A percentile compares a stretch with the other conserved stretches of the same genome.
Conservation (phyloP, 1,284 basidiomycete genomes). For the Pseudozyma pruni region DNA sequence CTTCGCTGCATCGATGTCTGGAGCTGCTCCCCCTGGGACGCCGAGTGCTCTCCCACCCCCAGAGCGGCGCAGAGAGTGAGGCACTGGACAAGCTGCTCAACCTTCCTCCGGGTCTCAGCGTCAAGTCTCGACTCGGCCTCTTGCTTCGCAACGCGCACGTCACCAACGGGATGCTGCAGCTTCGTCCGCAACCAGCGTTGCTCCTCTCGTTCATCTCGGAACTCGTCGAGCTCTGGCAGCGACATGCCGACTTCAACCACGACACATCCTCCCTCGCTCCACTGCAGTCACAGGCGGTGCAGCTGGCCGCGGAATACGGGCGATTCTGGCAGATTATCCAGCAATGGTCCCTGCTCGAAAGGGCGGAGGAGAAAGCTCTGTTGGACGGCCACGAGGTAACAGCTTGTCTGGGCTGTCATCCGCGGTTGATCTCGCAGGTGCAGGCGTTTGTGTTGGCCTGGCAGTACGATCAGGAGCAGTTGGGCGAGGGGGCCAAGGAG, state of each 20-base stretch:
- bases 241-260: not conserved
- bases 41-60: constrained; percentile 19
- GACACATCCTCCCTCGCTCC: constrained; percentile 10
- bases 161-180: constrained; percentile 23
- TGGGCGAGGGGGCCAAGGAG: constrained; percentile 3
- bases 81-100: constrained; percentile 21
- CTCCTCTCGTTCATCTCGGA: constrained; percentile 52
- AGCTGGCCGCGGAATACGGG: constrained; percentile 28
- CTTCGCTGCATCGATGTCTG: constrained; percentile 27
- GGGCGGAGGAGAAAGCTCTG: constrained; percentile 45
- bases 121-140: constrained; percentile 38
- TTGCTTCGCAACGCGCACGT: constrained; percentile 46
- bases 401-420: constrained; percentile 39
- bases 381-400: constrained; percentile 60
- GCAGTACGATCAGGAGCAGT: constrained; percentile 44
- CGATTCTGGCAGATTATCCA: constrained; percentile 46
- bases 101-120: constrained; percentile 29
- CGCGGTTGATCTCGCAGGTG: constrained; percentile 49
- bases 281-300: constrained; percentile 13
- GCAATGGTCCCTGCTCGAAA: constrained; percentile 22
- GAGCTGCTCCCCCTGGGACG: constrained; percentile 31
- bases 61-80: constrained; percentile 7
- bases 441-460: constrained; percentile 56
- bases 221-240: constrained; percentile 22
- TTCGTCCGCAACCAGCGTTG: constrained; percentile 38